Conservation (phyloP, 305 asterid species). For the Petunia hybrid region DNA sequence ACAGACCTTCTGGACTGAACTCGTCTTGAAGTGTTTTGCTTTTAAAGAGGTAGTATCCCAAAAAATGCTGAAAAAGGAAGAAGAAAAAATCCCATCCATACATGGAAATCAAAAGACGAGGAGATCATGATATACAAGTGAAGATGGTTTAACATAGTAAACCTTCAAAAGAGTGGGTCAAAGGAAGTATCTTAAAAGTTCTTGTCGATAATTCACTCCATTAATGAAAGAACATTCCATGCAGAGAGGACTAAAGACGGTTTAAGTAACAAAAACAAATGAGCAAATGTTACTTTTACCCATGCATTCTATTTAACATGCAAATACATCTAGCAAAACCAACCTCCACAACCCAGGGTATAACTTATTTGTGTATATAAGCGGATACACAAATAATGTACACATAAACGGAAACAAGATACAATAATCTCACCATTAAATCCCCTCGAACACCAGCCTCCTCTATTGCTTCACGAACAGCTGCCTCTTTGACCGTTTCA, state of each 20-base stretch:
- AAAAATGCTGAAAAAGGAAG: conserved; percentile 65
- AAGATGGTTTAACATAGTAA: too few relatives aligned
- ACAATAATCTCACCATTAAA: conserved; percentile 60
- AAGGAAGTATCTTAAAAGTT: background rate
- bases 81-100: background rate
- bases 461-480: conserved; percentile 88
- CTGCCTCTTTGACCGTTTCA: conserved; percentile 92
- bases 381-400: background rate
- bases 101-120: conserved; percentile 12
- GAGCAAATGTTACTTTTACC: background rate
- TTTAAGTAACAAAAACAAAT: background rate
- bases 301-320: background rate
- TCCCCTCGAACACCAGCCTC: conserved; percentile 95
- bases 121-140: background rate
- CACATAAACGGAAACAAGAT: conserved; percentile 19
- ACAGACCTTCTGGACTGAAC: conserved; percentile 86
- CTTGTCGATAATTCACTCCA: background rate
- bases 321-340: background rate
- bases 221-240: background rate
- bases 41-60: conserved; percentile 78
- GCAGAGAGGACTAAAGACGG: background rate
- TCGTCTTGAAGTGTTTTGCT: conserved; percentile 92
- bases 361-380: background rate
- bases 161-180: background rate
- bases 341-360: background rate